Evolutionary conservation across 768 basidiomycete genomes (phyloP).

Genomic region (Boletus rubescentipes): DNA sequence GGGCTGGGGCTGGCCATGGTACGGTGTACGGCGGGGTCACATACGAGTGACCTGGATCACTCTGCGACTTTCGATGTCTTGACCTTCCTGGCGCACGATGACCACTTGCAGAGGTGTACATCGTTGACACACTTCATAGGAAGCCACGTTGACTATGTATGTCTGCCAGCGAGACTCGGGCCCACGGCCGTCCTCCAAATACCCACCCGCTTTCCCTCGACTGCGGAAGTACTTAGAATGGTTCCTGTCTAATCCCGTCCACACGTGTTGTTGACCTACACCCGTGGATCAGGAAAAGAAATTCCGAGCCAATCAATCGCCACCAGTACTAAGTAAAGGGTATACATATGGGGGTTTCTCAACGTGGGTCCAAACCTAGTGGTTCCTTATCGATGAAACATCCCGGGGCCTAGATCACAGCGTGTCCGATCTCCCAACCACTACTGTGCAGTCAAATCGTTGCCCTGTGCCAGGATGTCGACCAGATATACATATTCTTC

Average conservation of each 20-base stretch:
- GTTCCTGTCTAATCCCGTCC: background rate
- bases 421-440: background rate
- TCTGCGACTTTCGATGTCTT: constrained; percentile 14
- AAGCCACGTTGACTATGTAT: background rate
- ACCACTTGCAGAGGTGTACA: constrained; percentile 13
- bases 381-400: background rate
- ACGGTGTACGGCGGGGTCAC: constrained; percentile 24
- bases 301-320: background rate
- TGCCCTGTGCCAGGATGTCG: constrained; percentile 35
- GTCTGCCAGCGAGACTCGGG: background rate
- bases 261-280: constrained; percentile 8
- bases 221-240: background rate
- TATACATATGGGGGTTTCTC: background rate
- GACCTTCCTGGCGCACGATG: constrained; percentile 12
- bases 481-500: constrained; percentile 42
- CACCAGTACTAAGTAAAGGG: background rate
- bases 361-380: too few relatives aligned
- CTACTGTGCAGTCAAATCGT: constrained; percentile 14
- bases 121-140: background rate
- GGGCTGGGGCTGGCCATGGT: constrained; percentile 27
- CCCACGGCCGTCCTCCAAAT: background rate
- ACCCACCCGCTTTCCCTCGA: background rate
- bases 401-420: background rate
- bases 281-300: background rate
- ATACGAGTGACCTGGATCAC: constrained; percentile 26